phyloP scores from a whole-genome alignment of 2,329 filamentous ascomycete species.

The Trichoderma oligosporum region DNA sequence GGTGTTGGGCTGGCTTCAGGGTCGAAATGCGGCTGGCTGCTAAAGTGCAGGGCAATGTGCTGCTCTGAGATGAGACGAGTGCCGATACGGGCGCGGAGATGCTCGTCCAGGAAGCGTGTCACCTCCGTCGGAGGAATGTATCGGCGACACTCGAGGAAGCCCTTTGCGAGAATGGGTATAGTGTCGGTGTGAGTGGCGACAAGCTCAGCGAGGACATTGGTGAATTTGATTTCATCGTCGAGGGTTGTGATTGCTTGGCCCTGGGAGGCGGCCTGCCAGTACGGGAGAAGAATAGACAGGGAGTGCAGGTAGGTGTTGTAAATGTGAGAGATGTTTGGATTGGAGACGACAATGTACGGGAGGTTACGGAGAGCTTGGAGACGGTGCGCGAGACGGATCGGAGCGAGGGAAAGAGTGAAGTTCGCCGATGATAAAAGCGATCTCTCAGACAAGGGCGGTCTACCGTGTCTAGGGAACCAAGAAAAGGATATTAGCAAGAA shows the following conservation, averaged over 20 bases:
- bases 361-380: constrained; percentile 91
- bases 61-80: constrained; percentile 94
- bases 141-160: constrained; percentile 87
- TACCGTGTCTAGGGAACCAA: constrained; percentile 56
- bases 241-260: constrained; percentile 51
- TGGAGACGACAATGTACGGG: constrained; percentile 97
- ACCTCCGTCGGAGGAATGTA: constrained; percentile 82
- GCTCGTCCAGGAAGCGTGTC: constrained; percentile 89
- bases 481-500: background rate
- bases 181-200: constrained; percentile 93
- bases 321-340: constrained; percentile 88
- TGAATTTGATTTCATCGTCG: constrained; percentile 87
- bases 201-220: constrained; percentile 88
- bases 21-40: constrained; percentile 65
- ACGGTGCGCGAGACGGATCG: constrained; percentile 86
- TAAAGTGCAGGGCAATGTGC: constrained; percentile 83
- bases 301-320: constrained; percentile 97
- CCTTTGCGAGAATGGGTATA: constrained; percentile 84
- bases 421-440: constrained; percentile 87
- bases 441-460: constrained; percentile 75
- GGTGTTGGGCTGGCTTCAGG: constrained; percentile 48
- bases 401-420: constrained; percentile 89
- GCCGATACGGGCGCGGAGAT: constrained; percentile 88
- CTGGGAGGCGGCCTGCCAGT: constrained; percentile 51
- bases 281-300: constrained; percentile 83